Conservation (phyloP, 2,329 filamentous ascomycete genomes). For the Scedosporium boydii region DNA sequence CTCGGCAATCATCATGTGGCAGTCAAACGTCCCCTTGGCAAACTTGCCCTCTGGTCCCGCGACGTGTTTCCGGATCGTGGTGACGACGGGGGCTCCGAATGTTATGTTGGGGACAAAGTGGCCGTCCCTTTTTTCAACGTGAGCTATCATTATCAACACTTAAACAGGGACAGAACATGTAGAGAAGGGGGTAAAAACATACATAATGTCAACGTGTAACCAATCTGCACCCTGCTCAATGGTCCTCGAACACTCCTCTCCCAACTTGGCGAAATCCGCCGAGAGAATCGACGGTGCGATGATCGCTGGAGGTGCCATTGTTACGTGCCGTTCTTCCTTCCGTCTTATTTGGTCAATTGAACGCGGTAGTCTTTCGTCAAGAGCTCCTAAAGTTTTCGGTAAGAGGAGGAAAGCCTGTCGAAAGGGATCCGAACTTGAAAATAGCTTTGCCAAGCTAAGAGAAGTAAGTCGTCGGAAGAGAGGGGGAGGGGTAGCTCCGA, state of each 20-base stretch:
- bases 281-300: conserved; percentile 98
- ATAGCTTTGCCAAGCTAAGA: no score
- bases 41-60: conserved; percentile 58
- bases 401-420: no score
- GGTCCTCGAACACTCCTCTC: conserved; percentile 75
- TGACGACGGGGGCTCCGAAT: conserved; percentile 89
- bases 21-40: conserved; percentile 91
- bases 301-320: conserved; percentile 83
- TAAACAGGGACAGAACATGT: neutral
- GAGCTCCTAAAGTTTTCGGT: neutral
- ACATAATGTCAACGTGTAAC: conserved; percentile 91
- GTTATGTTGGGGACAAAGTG: conserved; percentile 99
- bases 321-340: neutral
- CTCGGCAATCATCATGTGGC: conserved; percentile 99
- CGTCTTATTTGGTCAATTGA: neutral
- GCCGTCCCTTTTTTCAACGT: conserved; percentile 60
- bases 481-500: no score
- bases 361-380: neutral
- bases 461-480: no score
- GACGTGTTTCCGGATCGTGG: conserved; percentile 83
- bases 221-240: conserved; percentile 84
- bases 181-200: conserved; percentile 15
- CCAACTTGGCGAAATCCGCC: conserved; percentile 86
- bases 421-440: no score
- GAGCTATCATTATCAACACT: neutral